Percentiles rank a stretch among this genome's conserved stretches.
Evolutionary conservation across 352 stramenopile species (phyloP).

Genomic region (Globisporangium heterothallicum): DNA sequence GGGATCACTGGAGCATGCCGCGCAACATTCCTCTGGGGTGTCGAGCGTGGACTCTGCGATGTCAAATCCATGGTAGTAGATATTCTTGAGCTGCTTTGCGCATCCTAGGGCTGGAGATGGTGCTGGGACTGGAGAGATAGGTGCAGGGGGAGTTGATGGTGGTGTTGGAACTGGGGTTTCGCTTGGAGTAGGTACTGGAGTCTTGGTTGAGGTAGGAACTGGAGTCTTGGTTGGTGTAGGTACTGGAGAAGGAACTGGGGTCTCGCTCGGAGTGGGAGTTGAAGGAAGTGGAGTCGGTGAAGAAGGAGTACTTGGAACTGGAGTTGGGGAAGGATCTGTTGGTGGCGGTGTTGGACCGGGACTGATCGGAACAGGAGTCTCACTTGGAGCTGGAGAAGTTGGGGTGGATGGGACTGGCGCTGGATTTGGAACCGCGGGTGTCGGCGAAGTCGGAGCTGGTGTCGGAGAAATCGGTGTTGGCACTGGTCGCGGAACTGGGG

Average conservation of each 20-base stretch:
- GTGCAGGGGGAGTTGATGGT: background rate
- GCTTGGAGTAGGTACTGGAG: background rate
- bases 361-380: background rate
- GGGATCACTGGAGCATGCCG: slow-evolving; percentile 2
- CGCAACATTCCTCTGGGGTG: slow-evolving; percentile 8
- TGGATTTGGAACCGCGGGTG: too few relatives aligned
- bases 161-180: background rate
- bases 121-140: background rate
- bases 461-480: background rate
- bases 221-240: background rate
- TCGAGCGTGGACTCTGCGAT: background rate
- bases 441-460: background rate
- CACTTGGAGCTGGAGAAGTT: background rate
- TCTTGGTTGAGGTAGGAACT: background rate
- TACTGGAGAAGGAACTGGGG: background rate
- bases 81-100: slow-evolving; percentile 6
- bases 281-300: background rate
- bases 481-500: background rate
- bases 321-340: too few relatives aligned
- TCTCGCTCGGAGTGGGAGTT: background rate
- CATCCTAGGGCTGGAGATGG: slow-evolving; percentile 4
- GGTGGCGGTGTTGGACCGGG: background rate
- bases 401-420: background rate
- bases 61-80: slow-evolving; percentile 9
- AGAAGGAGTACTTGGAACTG: background rate